A percentile compares a stretch with the other conserved stretches of the same genome.
Evolutionary conservation across 1,139 yeast genomes (phyloP).

Genomic region (Protomyces arabidopsidicola): DNA sequence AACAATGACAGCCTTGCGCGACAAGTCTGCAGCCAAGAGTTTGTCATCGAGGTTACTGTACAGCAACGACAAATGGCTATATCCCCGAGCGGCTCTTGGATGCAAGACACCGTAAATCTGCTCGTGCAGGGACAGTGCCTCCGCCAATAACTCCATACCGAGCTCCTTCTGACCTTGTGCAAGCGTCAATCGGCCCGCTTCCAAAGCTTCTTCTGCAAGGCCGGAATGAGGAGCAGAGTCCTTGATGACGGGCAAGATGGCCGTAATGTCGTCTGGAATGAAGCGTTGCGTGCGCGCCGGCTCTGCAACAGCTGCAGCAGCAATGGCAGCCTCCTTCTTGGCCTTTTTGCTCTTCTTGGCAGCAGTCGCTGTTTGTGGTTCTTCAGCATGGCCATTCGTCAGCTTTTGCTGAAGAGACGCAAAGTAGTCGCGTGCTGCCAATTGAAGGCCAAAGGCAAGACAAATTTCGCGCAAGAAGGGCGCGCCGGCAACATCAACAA

Average conservation of each 20-base stretch:
- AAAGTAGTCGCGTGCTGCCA: conserved; percentile 55
- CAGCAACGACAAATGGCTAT: conserved; percentile 59
- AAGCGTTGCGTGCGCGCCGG: conserved; percentile 41
- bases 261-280: conserved; percentile 57
- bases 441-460: conserved; percentile 78
- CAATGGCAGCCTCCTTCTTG: conserved; percentile 40
- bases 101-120: conserved; percentile 81
- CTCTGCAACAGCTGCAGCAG: conserved; percentile 37
- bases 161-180: conserved; percentile 38
- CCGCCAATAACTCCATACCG: conserved; percentile 51
- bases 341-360: conserved; percentile 43
- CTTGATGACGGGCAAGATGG: conserved; percentile 69
- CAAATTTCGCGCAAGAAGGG: conserved; percentile 70
- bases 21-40: conserved; percentile 59
- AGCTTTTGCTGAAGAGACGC: conserved; percentile 36
- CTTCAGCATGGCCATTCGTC: conserved; percentile 28
- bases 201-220: conserved; percentile 73
- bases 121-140: conserved; percentile 68
- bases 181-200: conserved; percentile 43
- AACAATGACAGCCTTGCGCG: conserved; percentile 67
- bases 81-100: conserved; percentile 70
- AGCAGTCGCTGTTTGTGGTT: conserved; percentile 38
- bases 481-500: conserved; percentile 41
- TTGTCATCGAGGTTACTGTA: conserved; percentile 59
- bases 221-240: conserved; percentile 63